Evolutionary conservation across 1,139 yeast species (phyloP).

Genomic region (Taphrina confusa): DNA sequence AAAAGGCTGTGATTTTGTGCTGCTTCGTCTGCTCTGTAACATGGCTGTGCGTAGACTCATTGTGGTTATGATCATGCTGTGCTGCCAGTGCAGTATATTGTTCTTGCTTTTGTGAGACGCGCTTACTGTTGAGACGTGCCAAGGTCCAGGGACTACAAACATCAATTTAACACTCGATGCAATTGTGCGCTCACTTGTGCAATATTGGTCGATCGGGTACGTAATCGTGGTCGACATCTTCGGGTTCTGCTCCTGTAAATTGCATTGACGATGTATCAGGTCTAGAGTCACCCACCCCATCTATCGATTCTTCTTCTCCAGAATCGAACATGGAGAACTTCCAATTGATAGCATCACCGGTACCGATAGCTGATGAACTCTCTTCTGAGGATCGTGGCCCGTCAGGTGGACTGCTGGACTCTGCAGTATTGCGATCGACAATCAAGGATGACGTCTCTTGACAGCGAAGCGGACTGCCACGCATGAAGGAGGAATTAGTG

Average conservation of each 20-base stretch:
- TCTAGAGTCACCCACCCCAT: background rate
- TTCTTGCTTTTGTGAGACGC: background rate
- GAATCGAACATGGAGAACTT: constrained; percentile 19
- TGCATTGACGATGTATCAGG: too few species aligned
- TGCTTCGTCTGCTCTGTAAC: background rate
- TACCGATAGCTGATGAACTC: background rate
- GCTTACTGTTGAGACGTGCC: background rate
- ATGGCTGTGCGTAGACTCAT: background rate
- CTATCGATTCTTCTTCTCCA: background rate
- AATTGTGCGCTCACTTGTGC: too few species aligned
- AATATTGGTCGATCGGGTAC: background rate
- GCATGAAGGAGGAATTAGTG: background rate
- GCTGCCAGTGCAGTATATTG: background rate
- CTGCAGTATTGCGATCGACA: too few species aligned
- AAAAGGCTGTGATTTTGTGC: background rate
- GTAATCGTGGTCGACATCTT: too few species aligned
- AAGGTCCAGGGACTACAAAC: constrained; percentile 23
- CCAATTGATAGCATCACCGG: background rate
- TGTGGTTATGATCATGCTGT: background rate
- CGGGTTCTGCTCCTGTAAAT: too few species aligned
- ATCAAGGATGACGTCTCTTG: background rate
- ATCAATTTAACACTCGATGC: too few species aligned
- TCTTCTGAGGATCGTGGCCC: too few species aligned
- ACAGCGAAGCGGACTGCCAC: background rate
- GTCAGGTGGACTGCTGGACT: too few species aligned